Conservation (phyloP, 495 filamentous ascomycete species). For the Chaetomidium leptoderma region DNA sequence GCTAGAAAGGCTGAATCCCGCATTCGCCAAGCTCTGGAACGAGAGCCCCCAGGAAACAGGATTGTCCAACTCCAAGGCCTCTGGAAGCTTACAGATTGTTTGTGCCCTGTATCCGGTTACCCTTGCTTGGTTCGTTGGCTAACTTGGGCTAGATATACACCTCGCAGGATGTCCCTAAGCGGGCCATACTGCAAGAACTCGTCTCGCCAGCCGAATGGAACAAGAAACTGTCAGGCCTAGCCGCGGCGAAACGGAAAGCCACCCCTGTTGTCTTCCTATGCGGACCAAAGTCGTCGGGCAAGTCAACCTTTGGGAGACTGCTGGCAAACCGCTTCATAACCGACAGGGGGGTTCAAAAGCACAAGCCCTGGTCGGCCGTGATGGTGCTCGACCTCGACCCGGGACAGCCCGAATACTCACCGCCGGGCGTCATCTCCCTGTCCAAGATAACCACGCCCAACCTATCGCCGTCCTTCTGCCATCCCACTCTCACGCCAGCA, state of each 20-base stretch:
- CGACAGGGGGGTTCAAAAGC: slow-evolving; percentile 27
- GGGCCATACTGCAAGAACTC: slow-evolving; percentile 52
- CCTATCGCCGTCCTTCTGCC: slow-evolving; percentile 71
- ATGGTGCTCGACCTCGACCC: slow-evolving; percentile 78
- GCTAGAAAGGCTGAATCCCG: slow-evolving; percentile 59
- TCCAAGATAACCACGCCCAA: slow-evolving; percentile 58
- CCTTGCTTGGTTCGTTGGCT: neutral
- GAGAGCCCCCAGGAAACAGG: slow-evolving; percentile 30
- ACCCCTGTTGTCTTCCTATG: slow-evolving; percentile 55
- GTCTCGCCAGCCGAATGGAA: slow-evolving; percentile 66
- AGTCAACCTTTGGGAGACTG: slow-evolving; percentile 79
- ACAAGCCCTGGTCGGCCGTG: slow-evolving; percentile 36
- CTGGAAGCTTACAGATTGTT: slow-evolving; percentile 41
- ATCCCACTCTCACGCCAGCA: slow-evolving; percentile 43
- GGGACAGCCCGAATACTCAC: slow-evolving; percentile 75
- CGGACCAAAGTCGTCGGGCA: slow-evolving; percentile 79
- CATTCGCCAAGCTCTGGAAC: slow-evolving; percentile 74
- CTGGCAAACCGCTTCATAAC: slow-evolving; percentile 71
- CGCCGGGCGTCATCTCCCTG: slow-evolving; percentile 73
- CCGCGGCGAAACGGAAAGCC: slow-evolving; percentile 39
- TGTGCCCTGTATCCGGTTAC: neutral
- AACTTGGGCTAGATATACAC: slow-evolving; percentile 44
- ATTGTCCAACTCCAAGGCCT: slow-evolving; percentile 3
- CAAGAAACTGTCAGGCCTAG: slow-evolving; percentile 37
- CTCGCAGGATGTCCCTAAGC: slow-evolving; percentile 43